Evolutionary conservation across 352 stramenopile species (phyloP), one percentile per base, ranked within the genome.

Genomic region (Pythium monospermum): DNA sequence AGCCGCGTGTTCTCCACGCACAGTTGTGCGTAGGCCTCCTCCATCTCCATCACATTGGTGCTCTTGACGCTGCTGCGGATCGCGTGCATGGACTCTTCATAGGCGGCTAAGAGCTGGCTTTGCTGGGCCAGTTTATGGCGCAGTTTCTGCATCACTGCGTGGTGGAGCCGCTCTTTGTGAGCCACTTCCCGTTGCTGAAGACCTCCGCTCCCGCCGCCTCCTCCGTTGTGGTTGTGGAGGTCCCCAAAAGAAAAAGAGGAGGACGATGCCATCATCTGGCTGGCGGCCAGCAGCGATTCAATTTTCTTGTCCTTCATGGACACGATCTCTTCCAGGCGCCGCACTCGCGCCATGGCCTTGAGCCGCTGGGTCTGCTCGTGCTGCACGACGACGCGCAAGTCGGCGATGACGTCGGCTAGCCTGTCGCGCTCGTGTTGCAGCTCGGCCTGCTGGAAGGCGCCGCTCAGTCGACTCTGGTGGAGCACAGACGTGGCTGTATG

Each of bases 231-330:
- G n/a, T n/a, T n/a, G n/a, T n/a, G n/a, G n/a, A n/a, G n/a, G n/a
- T n/a, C n/a, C n/a, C n/a, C n/a, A n/a, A n/a, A n/a, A n/a, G n/a
- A n/a, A n/a, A n/a, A n/a, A n/a, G n/a, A n/a, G n/a, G n/a, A n/a
- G n/a, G n/a, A n/a, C n/a, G n/a, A n/a, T n/a, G n/a, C n/a, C n/a
- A n/a, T n/a, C n/a, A n/a, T n/a, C n/a, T n/a, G n/a, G n/a, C n/a
- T n/a, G n/a, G n/a, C n/a, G n/a, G n/a, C n/a, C n/a, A 85, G 62
- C 25, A 87, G 54, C 6, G 64, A 53, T 47, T 87, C 76, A 23
- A 87, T 85, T 42, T 85, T 85, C 55, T 68, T 79, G 53, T 87
- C 76, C 44, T 87, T 87, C 49, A 85, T 68, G 3, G 61, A 49
- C 13, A 80, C 59, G 18, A 87, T 80, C 49, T 87, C 76, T 60